A percentile compares a stretch with the other conserved stretches of the same genome.
These are phyloP conservation scores for Talaromyces nanjingensis DNA, from an alignment of 495 filamentous ascomycete genomes.

Conservation along the genomic window DNA sequence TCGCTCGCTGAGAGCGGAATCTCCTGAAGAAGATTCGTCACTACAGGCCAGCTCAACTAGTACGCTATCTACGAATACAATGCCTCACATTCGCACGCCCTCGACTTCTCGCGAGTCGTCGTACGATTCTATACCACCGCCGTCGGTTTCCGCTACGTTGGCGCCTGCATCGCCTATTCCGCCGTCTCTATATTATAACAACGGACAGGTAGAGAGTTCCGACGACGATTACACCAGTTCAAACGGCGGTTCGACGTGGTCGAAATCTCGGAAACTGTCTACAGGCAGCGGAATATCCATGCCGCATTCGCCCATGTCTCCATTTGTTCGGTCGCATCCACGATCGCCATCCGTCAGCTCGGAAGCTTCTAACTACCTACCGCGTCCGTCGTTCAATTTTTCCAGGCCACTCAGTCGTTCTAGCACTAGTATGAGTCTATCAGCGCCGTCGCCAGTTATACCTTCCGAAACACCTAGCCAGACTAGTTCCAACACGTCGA, in stretches of 20 bases:
- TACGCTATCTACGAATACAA: background rate
- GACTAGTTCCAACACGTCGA: background rate
- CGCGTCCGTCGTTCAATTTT: slow-evolving; percentile 82
- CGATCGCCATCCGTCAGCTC: slow-evolving; percentile 81
- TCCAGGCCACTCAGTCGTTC: slow-evolving; percentile 81
- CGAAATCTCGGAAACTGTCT: slow-evolving; percentile 53
- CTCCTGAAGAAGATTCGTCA: slow-evolving; percentile 36
- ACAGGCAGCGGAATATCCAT: slow-evolving; percentile 56
- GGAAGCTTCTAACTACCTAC: slow-evolving; percentile 57
- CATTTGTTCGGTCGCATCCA: slow-evolving; percentile 43
- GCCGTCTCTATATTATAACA: slow-evolving; percentile 47
- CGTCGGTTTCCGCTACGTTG: slow-evolving; percentile 39
- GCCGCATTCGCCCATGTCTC: slow-evolving; percentile 59
- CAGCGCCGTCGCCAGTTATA: slow-evolving; percentile 17
- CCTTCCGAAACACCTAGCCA: slow-evolving; percentile 19
- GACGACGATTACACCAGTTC: slow-evolving; percentile 56
- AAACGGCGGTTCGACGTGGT: slow-evolving; percentile 45
- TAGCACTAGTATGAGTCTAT: slow-evolving; percentile 55
- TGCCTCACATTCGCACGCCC: slow-evolving; percentile 1
- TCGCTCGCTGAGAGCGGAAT: slow-evolving; percentile 36
- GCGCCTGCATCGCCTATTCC: slow-evolving; percentile 54
- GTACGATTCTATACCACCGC: slow-evolving; percentile 41
- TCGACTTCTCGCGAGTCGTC: slow-evolving; percentile 28
- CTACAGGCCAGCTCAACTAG: background rate
- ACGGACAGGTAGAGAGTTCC: slow-evolving; percentile 44